Base-by-base conservation (phyloP, 305 asterid genomes). In the Fraxinus ornus region DNA sequence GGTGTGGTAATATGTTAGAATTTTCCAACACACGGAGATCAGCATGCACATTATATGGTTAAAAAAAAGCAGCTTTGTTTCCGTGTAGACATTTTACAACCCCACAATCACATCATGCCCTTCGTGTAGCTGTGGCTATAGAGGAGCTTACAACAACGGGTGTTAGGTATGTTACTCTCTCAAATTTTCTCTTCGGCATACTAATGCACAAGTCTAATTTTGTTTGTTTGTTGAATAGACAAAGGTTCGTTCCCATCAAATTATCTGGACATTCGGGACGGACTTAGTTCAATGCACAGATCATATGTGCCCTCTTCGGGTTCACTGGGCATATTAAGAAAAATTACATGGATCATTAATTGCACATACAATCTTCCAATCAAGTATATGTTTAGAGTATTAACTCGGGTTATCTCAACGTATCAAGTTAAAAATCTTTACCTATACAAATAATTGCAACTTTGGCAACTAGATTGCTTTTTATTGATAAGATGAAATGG, bases 321-420 rank as follows among this genome's bases (percentile, higher is more conserved):
- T 93, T 81, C 97, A 92, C 82, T 91, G 97, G 97, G 97, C 97
- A 92, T 81, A 87, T 93, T 33, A 93, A 85, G 84, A 85, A 78
- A 80, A 93, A 91, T 28, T 91, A 88, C 57, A 19, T 66, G 28
- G 83, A 76, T 73, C 89, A 91, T 19, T 30, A 30, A 30, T 93
- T 95, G 97, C 2, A 39, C 13, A 39, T 9, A 9, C 47, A 9
- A 39, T 39, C 47, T 39, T 39, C 47, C 47, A 39, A 39, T 39
- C 47, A 41, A 41, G 52, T 41, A 39, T 39, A 39, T 39, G 13
- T 39, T 41, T 41, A 41, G 52, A 41, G 17, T 41, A 41, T 41
- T 41, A 41, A 41, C 52, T 3, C 17, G 3, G 4, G 1, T 41
- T 41, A 41, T 41, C 17, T 41, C 52, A 41, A 41, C 52, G 4